Percentiles rank a stretch among this genome's conserved stretches.
phyloP scores from a whole-genome alignment of 2,329 filamentous ascomycete genomes.

The Fusarium continuum region DNA sequence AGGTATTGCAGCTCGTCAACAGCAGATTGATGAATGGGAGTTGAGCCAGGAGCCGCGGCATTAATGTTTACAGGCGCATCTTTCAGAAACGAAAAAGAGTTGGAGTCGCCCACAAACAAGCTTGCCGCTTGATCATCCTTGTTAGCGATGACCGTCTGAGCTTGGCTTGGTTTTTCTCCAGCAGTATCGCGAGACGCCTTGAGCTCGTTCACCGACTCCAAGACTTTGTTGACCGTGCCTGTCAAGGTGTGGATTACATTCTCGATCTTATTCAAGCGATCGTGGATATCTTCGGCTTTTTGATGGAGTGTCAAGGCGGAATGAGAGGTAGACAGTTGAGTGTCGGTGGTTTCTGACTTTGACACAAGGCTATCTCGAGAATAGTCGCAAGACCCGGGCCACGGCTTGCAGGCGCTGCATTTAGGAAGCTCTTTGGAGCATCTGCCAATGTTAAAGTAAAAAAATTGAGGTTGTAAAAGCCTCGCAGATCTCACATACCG shows the following conservation, averaged over 20 bases:
- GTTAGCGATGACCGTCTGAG: background rate
- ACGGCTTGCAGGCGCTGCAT: slow-evolving; percentile 1
- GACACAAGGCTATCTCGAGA: background rate
- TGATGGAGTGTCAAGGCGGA: accelerated
- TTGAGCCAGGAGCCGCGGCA: background rate
- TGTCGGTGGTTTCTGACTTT: background rate
- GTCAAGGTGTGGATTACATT: background rate
- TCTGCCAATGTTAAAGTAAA: no score
- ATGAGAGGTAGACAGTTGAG: background rate
- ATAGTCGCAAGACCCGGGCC: slow-evolving; percentile 4
- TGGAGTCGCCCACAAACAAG: background rate
- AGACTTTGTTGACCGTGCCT: background rate
- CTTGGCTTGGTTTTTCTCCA: background rate
- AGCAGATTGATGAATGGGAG: background rate
- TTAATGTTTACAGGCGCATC: background rate
- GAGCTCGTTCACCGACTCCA: background rate
- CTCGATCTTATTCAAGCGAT: background rate
- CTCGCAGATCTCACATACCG: background rate
- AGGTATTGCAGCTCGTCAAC: background rate
- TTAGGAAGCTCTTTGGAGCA: slow-evolving; percentile 9
- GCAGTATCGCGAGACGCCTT: background rate
- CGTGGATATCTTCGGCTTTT: background rate
- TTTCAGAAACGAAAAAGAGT: background rate
- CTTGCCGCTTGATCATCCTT: background rate
- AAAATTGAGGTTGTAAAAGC: no score